Percentiles rank a stretch among this genome's conserved stretches.
phyloP scores from a whole-genome alignment of 2,329 filamentous ascomycete species.

The Cryphonectria japonica region DNA sequence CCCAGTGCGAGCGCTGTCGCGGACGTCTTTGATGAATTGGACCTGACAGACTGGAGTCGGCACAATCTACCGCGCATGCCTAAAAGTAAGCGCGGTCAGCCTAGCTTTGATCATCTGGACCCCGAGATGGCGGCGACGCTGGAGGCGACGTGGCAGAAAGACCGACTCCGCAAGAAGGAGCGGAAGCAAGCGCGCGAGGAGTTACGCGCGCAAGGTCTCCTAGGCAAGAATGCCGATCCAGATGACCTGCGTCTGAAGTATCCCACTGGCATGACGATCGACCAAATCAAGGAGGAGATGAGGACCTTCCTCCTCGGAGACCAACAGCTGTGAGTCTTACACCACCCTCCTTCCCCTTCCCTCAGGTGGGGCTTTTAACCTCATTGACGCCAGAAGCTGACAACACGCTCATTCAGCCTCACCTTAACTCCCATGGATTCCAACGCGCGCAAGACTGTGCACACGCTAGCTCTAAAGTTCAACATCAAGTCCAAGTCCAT shows the following conservation, averaged over 20 bases:
- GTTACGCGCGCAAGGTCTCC: slow-evolving; percentile 65
- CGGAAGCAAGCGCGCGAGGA: slow-evolving; percentile 73
- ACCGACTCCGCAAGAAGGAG: slow-evolving; percentile 71
- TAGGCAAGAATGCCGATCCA: slow-evolving; percentile 61
- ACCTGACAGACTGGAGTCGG: slow-evolving; percentile 82
- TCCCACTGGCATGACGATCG: slow-evolving; percentile 69
- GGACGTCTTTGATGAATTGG: slow-evolving; percentile 69
- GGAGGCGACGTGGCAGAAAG: slow-evolving; percentile 64
- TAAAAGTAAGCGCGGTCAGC: slow-evolving; percentile 61
- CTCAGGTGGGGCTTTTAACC: neutral
- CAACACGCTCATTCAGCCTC: slow-evolving; percentile 52
- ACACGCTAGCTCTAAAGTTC: slow-evolving; percentile 76
- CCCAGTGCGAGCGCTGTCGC: slow-evolving; percentile 47
- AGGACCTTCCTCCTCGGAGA: slow-evolving; percentile 68
- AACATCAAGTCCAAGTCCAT: slow-evolving; percentile 83
- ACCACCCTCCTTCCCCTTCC: no score
- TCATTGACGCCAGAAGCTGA: slow-evolving; percentile 21
- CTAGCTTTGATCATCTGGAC: slow-evolving; percentile 63
- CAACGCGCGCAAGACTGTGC: slow-evolving; percentile 73
- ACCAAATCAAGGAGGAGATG: slow-evolving; percentile 74
- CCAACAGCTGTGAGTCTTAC: slow-evolving; percentile 62
- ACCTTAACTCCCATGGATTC: slow-evolving; percentile 85
- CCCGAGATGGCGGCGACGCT: slow-evolving; percentile 67
- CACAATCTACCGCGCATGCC: slow-evolving; percentile 65
- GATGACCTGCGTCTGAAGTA: slow-evolving; percentile 73